phyloP scores from a whole-genome alignment of 805 yeast genomes.

The Middelhovenomyces tepae region DNA sequence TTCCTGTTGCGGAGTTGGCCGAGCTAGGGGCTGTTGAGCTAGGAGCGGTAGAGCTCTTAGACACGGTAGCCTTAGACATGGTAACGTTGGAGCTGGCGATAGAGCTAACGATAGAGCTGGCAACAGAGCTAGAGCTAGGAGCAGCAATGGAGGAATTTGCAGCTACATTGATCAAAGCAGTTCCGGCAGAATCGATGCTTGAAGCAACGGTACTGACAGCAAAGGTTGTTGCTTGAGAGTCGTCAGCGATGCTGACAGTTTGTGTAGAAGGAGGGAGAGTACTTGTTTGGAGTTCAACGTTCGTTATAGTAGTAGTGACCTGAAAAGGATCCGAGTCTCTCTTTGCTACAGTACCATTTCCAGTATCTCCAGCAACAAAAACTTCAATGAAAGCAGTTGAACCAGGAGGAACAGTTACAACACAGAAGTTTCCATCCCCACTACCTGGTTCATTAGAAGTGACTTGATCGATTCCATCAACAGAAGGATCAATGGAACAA shows the following conservation, averaged over 20 bases:
- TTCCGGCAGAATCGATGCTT: too few relatives aligned
- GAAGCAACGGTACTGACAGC: not conserved
- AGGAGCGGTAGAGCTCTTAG: slow-evolving; percentile 1
- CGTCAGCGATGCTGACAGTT: not conserved
- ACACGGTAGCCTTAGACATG: slow-evolving; percentile 1
- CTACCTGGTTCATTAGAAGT: slow-evolving; percentile 40
- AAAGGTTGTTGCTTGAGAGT: not conserved
- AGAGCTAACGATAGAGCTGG: slow-evolving; percentile 2
- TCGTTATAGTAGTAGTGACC: too few relatives aligned
- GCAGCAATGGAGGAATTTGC: not conserved
- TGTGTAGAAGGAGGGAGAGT: too few relatives aligned
- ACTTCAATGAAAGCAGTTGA: slow-evolving; percentile 67
- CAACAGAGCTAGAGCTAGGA: not conserved
- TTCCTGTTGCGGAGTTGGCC: slow-evolving; percentile 3
- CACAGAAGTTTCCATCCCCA: slow-evolving; percentile 74
- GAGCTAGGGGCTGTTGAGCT: slow-evolving; percentile 2
- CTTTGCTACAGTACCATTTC: too few relatives aligned
- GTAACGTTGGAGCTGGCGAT: slow-evolving; percentile 1
- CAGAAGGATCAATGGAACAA: slow-evolving; percentile 76
- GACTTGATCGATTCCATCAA: slow-evolving; percentile 49
- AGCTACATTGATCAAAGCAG: not conserved
- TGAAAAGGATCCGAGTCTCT: too few relatives aligned
- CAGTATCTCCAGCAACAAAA: slow-evolving; percentile 32
- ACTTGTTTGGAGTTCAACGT: too few relatives aligned
- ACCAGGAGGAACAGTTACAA: slow-evolving; percentile 61